Conservation (phyloP, 306 rosid genomes). For the Begonia peltatifolia region DNA sequence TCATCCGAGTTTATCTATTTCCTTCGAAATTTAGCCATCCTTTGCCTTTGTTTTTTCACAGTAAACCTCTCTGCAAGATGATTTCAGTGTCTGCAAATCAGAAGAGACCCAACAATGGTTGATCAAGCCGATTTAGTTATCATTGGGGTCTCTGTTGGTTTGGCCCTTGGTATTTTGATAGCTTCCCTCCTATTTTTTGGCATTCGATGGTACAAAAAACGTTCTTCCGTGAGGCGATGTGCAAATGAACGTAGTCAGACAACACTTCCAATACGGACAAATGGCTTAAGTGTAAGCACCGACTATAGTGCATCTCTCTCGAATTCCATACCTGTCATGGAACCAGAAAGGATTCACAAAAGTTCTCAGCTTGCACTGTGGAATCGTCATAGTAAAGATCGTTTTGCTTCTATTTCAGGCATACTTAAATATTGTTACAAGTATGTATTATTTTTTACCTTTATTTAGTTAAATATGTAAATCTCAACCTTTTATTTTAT, state of each 20-base stretch:
- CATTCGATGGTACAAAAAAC: slow-evolving; percentile 66
- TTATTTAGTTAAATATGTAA: too few relatives aligned
- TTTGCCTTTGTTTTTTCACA: slow-evolving; percentile 5
- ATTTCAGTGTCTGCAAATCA: slow-evolving; percentile 19
- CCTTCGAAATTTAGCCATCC: background rate
- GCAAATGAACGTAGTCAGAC: slow-evolving; percentile 45
- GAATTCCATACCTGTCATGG: slow-evolving; percentile 25
- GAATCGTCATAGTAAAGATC: slow-evolving; percentile 50
- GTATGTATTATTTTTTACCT: slow-evolving; percentile 23
- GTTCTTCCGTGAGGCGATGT: slow-evolving; percentile 27
- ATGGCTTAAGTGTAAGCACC: slow-evolving; percentile 59
- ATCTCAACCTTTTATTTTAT: too few relatives aligned
- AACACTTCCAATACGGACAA: slow-evolving; percentile 64
- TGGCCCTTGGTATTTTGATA: slow-evolving; percentile 66
- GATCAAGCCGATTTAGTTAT: slow-evolving; percentile 46
- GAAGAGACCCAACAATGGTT: slow-evolving; percentile 58
- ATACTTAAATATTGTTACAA: slow-evolving; percentile 62
- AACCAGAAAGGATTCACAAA: slow-evolving; percentile 30
- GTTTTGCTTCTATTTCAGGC: slow-evolving; percentile 55
- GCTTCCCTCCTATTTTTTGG: slow-evolving; percentile 53
- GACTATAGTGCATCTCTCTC: slow-evolving; percentile 69
- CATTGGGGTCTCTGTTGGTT: slow-evolving; percentile 66
- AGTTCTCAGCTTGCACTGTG: slow-evolving; percentile 37
- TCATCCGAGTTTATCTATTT: background rate
- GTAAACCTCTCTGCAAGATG: slow-evolving; percentile 31